These are phyloP conservation scores for Chaetomium cochliodes DNA, from an alignment of 495 filamentous ascomycete species.

Conservation along the genomic window DNA sequence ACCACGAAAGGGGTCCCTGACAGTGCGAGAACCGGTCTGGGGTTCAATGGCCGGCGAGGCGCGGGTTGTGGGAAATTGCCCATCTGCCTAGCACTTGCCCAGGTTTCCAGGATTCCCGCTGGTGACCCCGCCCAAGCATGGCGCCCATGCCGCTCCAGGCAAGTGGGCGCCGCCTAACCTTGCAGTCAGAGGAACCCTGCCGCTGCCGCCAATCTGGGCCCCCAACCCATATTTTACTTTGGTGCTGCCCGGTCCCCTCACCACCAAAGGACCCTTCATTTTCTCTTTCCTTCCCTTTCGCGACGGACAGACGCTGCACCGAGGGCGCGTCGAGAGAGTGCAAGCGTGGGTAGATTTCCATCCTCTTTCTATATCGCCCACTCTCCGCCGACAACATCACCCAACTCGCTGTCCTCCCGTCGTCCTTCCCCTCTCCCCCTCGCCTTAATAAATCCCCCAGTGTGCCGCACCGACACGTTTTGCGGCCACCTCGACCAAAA, in stretches of 20 bases:
- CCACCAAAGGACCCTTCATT: conserved; percentile 23
- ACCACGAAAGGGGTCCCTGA: neutral
- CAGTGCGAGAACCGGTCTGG: conserved; percentile 8
- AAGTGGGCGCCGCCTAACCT: conserved; percentile 19
- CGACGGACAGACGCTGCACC: conserved; percentile 22
- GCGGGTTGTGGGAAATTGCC: conserved; percentile 21
- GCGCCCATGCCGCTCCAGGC: conserved; percentile 19
- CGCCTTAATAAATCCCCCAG: neutral
- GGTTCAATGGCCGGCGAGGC: neutral
- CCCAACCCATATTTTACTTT: conserved; percentile 29
- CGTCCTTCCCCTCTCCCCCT: conserved; percentile 1
- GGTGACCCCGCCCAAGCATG: conserved; percentile 17
- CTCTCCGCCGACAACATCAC: conserved; percentile 1
- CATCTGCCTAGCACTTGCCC: conserved; percentile 14
- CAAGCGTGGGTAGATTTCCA: conserved; percentile 12
- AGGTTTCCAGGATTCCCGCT: conserved; percentile 18
- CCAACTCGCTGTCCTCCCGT: neutral
- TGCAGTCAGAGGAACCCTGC: conserved; percentile 12
- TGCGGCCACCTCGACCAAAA: conserved; percentile 14
- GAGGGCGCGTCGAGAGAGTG: conserved; percentile 19
- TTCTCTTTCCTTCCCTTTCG: conserved; percentile 13
- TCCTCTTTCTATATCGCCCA: neutral
- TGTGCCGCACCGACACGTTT: conserved; percentile 22
- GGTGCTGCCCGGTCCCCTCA: conserved; percentile 21
- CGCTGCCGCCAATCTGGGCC: conserved; percentile 23